Evolutionary conservation across 176 grass and related monocot species (phyloP).

Genomic region (Paspalum notatum): DNA sequence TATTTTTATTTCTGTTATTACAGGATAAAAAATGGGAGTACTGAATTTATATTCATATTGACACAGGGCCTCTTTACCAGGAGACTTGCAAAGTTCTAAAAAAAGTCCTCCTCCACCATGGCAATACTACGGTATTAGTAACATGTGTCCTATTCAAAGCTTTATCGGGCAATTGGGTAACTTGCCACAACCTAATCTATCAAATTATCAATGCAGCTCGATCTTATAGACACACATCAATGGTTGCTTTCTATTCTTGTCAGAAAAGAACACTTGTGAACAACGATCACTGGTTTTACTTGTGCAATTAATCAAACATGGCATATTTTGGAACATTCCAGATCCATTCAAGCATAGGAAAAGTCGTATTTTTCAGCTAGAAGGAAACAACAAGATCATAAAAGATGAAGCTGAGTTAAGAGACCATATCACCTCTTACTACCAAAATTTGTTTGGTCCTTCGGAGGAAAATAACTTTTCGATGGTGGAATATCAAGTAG

Average conservation of each 20-base stretch:
- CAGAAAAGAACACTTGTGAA: constrained; percentile 32
- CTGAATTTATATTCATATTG: too few species aligned
- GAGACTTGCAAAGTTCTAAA: background rate
- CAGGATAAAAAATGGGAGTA: background rate
- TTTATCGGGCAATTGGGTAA: background rate
- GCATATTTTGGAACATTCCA: background rate
- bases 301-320: background rate
- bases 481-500: too few species aligned
- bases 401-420: too few species aligned
- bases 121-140: background rate
- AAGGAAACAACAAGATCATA: too few species aligned
- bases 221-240: constrained; percentile 8
- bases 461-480: too few species aligned
- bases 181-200: background rate
- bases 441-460: too few species aligned
- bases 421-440: too few species aligned
- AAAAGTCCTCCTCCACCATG: background rate
- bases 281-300: background rate
- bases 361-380: too few species aligned
- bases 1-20: background rate
- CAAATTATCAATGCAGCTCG: background rate
- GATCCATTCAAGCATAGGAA: too few species aligned
- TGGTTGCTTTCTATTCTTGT: constrained; percentile 1
- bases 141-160: too few species aligned
- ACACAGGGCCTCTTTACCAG: too few species aligned